A percentile compares a stretch with the other conserved stretches of the same genome.
Evolutionary conservation across 345 rosid species (phyloP).

Genomic region (Dipteronia dyeriana): DNA sequence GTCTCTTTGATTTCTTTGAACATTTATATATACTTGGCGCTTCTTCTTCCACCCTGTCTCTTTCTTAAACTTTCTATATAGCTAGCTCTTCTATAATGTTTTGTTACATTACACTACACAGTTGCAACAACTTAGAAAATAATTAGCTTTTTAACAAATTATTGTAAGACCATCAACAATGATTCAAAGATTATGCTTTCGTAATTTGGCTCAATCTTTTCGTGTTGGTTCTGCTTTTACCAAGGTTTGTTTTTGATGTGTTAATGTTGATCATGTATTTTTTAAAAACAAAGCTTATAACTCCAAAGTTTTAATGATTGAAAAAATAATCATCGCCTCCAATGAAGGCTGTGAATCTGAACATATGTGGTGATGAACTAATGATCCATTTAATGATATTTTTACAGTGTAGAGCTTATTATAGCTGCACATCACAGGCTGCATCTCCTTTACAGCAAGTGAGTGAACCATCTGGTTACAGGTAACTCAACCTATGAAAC

Average conservation of each 20-base stretch:
- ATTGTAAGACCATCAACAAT: background rate
- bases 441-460: slow-evolving; percentile 35
- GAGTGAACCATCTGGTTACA: slow-evolving; percentile 23
- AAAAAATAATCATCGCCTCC: background rate
- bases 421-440: slow-evolving; percentile 36
- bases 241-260: background rate
- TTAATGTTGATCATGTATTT: background rate
- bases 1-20: background rate
- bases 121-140: too few relatives aligned
- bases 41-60: too few relatives aligned
- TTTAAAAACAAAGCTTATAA: background rate
- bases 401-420: slow-evolving; percentile 30
- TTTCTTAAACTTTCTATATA: too few relatives aligned
- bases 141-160: background rate
- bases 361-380: background rate
- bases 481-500: slow-evolving; percentile 22
- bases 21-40: background rate
- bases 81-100: too few relatives aligned
- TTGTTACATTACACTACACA: too few relatives aligned
- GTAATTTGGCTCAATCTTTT: slow-evolving; percentile 4
- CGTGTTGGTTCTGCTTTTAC: slow-evolving; percentile 5
- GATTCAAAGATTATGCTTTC: slow-evolving; percentile 4
- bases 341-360: background rate
- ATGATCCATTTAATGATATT: background rate
- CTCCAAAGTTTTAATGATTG: background rate